Evolutionary conservation across 2,329 filamentous ascomycete species (phyloP).

Genomic region (Penicillium aurantiogriseum): DNA sequence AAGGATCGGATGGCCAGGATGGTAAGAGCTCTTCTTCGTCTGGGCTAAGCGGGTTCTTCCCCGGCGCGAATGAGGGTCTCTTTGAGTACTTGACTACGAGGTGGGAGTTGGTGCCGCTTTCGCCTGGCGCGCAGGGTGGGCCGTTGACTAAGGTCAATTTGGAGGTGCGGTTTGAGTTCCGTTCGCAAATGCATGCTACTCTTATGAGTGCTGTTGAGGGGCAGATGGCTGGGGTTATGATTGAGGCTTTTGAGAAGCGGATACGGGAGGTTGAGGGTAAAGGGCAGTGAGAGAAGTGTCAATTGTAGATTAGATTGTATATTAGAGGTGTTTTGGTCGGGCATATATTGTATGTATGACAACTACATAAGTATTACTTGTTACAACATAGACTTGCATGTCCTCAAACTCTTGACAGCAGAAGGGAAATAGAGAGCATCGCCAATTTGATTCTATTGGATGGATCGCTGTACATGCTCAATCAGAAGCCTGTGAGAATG

Average conservation of each 20-base stretch:
- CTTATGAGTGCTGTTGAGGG: conserved; percentile 79
- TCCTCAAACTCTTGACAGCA: neutral
- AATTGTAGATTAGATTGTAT: conserved; percentile 10
- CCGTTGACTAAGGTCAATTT: conserved; percentile 71
- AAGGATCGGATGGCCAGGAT: conserved; percentile 52
- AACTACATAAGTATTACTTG: neutral
- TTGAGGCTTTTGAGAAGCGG: conserved; percentile 85
- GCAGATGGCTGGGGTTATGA: conserved; percentile 83
- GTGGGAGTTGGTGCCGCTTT: conserved; percentile 44
- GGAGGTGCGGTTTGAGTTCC: conserved; percentile 76
- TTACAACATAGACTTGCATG: neutral
- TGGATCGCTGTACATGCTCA: conserved; percentile 21
- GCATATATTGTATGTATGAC: neutral
- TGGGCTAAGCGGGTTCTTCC: conserved; percentile 27
- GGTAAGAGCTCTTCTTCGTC: conserved; percentile 55
- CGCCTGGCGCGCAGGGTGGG: conserved; percentile 28
- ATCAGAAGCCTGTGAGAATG: conserved; percentile 8
- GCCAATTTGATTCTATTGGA: conserved; percentile 17
- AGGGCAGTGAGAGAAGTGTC: conserved; percentile 7
- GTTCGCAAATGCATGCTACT: conserved; percentile 81
- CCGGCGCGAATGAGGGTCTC: conserved; percentile 48
- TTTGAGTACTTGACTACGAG: conserved; percentile 47
- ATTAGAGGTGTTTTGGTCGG: conserved; percentile 8
- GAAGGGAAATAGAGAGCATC: neutral
- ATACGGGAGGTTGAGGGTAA: conserved; percentile 59